Conservation (phyloP, 1,284 basidiomycete species). For the Moesziomyces sp. region DNA sequence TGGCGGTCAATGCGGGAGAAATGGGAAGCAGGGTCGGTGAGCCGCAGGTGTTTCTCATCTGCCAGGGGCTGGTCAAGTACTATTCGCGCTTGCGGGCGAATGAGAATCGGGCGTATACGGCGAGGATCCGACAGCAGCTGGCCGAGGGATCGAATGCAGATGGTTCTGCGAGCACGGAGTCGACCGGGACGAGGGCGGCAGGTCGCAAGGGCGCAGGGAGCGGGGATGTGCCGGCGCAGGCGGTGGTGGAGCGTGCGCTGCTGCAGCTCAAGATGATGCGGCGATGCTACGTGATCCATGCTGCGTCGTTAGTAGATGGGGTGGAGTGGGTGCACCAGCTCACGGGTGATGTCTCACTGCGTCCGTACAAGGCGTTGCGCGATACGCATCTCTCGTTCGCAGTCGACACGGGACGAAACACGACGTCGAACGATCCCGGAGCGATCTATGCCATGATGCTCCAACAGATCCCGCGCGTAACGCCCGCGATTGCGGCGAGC, state of each 20-base stretch:
- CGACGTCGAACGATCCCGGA: conserved; percentile 16
- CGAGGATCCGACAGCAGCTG: conserved; percentile 38
- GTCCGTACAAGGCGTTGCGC: conserved; percentile 45
- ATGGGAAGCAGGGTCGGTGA: not conserved
- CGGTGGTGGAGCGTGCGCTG: conserved; percentile 21
- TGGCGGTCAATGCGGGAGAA: conserved; percentile 5
- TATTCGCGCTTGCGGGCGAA: conserved; percentile 20
- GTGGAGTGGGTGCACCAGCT: conserved; percentile 46
- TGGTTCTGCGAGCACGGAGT: not conserved
- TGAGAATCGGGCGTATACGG: conserved; percentile 43
- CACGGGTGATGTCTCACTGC: conserved; percentile 32
- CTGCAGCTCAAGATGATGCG: conserved; percentile 45
- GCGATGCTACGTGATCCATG: conserved; percentile 44
- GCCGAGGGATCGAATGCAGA: conserved; percentile 11
- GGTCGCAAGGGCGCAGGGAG: conserved; percentile 14
- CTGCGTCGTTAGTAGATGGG: conserved; percentile 27
- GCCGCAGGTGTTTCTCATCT: conserved; percentile 39
- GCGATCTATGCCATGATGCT: conserved; percentile 39
- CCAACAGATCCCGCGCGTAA: conserved; percentile 44
- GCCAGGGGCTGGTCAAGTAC: conserved; percentile 44
- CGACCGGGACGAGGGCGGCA: not conserved
- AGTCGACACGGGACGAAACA: conserved; percentile 42
- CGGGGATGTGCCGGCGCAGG: conserved; percentile 8
- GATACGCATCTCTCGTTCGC: conserved; percentile 42
- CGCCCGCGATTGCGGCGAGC: conserved; percentile 27